phyloP scores from a whole-genome alignment of 768 basidiomycete genomes.

The Russula brevipes region DNA sequence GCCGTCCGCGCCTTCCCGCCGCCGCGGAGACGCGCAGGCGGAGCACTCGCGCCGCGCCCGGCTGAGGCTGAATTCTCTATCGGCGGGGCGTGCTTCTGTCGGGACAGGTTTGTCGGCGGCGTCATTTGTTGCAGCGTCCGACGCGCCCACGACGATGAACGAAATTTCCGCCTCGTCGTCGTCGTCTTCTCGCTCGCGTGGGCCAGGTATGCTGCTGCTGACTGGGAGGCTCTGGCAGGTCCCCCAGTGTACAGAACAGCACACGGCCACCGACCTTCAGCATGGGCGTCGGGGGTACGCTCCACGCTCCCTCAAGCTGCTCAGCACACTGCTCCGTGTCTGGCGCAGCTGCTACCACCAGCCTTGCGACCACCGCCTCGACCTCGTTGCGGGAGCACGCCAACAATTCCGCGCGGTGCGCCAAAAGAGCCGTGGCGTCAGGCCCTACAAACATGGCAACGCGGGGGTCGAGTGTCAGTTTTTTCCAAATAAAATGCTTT shows the following conservation, averaged over 20 bases:
- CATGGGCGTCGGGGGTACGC: constrained; percentile 31
- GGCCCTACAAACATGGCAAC: constrained; percentile 48
- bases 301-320: constrained; percentile 16
- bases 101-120: not conserved
- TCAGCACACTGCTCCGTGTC: not conserved
- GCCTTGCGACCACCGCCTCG: constrained; percentile 37
- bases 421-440: constrained; percentile 76
- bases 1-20: constrained; percentile 51
- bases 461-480: not conserved
- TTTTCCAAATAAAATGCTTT: no score
- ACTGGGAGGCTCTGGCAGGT: constrained; percentile 26
- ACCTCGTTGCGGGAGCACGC: constrained; percentile 45
- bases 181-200: not conserved
- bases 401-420: constrained; percentile 46
- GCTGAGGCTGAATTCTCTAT: not conserved
- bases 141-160: constrained; percentile 32
- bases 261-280: constrained; percentile 39
- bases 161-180: constrained; percentile 21
- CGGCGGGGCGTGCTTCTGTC: not conserved
- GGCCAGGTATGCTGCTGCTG: not conserved
- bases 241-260: constrained; percentile 36
- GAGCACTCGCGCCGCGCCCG: constrained; percentile 18
- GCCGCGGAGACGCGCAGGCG: constrained; percentile 28
- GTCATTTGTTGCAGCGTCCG: not conserved
- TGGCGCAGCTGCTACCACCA: constrained; percentile 26